Conservation (phyloP, 2,329 filamentous ascomycete genomes). For the Monosporascus cannonballus region DNA sequence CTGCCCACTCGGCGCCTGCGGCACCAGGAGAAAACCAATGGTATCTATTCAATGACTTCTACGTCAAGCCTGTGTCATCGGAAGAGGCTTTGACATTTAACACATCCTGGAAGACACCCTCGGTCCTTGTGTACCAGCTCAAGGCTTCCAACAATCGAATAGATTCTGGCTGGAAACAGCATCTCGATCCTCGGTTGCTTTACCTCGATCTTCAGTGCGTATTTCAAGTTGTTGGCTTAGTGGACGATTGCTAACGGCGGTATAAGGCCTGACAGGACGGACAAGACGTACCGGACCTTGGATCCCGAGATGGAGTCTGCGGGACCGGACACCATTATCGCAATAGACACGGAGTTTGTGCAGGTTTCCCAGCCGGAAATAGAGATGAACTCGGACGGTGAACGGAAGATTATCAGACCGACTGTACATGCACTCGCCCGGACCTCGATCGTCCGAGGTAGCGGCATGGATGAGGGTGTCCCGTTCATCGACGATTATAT, state of each 20-base stretch:
- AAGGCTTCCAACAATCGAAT: constrained; percentile 76
- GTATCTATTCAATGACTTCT: constrained; percentile 97
- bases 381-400: constrained; percentile 91
- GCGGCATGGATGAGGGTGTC: constrained; percentile 68
- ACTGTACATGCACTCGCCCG: constrained; percentile 88
- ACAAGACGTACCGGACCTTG: constrained; percentile 55
- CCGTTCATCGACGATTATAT: constrained; percentile 99
- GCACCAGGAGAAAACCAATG: constrained; percentile 63
- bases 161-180: constrained; percentile 79
- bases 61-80: constrained; percentile 72
- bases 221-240: not conserved
- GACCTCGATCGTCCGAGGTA: constrained; percentile 80
- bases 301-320: constrained; percentile 57
- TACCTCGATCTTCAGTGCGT: constrained; percentile 62
- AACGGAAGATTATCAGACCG: constrained; percentile 84
- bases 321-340: constrained; percentile 67
- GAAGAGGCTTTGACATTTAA: constrained; percentile 89
- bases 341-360: constrained; percentile 95
- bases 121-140: constrained; percentile 78
- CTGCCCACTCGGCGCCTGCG: constrained; percentile 58
- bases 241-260: constrained; percentile 15
- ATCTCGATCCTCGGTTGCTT: constrained; percentile 76
- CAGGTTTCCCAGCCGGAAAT: constrained; percentile 89
- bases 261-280: constrained; percentile 35
- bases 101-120: constrained; percentile 86